phyloP scores from a whole-genome alignment of 345 rosid genomes.

The Bretschneidera sinensis region DNA sequence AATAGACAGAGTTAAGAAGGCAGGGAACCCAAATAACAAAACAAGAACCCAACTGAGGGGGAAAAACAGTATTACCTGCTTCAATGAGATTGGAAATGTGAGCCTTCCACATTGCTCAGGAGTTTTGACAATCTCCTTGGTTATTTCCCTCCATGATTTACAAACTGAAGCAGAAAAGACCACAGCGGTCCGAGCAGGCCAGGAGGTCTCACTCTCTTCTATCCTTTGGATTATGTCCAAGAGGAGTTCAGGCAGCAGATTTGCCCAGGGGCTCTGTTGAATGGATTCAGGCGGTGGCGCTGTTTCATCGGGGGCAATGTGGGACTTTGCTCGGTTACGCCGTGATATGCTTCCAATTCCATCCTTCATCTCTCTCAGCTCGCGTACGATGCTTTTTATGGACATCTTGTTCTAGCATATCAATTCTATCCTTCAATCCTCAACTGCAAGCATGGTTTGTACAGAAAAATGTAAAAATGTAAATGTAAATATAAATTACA shows the following conservation, averaged over 20 bases:
- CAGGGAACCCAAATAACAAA: background rate
- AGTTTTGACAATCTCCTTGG: constrained; percentile 73
- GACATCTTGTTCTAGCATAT: constrained; percentile 53
- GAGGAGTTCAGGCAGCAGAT: constrained; percentile 79
- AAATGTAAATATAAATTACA: too few relatives aligned
- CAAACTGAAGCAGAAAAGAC: constrained; percentile 87
- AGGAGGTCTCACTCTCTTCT: constrained; percentile 77
- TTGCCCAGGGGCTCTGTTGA: constrained; percentile 80
- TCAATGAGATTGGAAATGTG: constrained; percentile 87
- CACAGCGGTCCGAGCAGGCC: constrained; percentile 90
- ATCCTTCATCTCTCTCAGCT: constrained; percentile 71
- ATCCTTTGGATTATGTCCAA: constrained; percentile 75
- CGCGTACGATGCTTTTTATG: constrained; percentile 71
- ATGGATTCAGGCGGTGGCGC: constrained; percentile 23
- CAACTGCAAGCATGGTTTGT: constrained; percentile 22
- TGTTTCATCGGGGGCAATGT: constrained; percentile 77
- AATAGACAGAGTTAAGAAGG: constrained; percentile 4
- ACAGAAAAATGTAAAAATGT: background rate
- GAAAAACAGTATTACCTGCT: constrained; percentile 51
- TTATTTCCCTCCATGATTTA: constrained; percentile 81
- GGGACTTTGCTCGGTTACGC: constrained; percentile 54
- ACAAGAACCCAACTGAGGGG: background rate
- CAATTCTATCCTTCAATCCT: constrained; percentile 19
- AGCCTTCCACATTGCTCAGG: constrained; percentile 87
- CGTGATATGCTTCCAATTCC: constrained; percentile 78